Conservation (phyloP, 176 grass and related monocot genomes). For the Guadua angustifolia region DNA sequence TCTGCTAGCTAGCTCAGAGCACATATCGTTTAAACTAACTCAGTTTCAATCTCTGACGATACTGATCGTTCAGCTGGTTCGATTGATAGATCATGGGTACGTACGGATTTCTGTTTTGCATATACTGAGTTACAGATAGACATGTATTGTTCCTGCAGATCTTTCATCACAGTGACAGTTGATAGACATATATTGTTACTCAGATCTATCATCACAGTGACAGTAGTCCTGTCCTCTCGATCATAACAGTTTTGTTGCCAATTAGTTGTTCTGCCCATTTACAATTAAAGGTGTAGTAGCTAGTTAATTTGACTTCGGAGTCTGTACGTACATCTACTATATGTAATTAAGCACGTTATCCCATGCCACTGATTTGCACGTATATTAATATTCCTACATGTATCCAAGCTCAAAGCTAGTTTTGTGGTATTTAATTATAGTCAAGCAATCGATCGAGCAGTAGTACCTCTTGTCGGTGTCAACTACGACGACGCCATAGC, state of each 20-base stretch:
- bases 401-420: neutral
- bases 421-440: neutral
- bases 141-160: neutral
- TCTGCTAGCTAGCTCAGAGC: neutral
- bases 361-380: neutral
- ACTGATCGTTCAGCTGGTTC: neutral
- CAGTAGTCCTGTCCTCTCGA: too few species aligned
- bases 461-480: slow-evolving; percentile 72
- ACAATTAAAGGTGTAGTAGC: neutral
- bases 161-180: too few species aligned
- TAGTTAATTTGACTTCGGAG: neutral
- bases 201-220: neutral
- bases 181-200: too few species aligned
- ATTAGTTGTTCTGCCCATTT: neutral
- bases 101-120: neutral
- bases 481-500: slow-evolving; percentile 54
- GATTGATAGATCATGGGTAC: neutral
- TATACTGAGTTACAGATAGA: neutral
- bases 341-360: neutral
- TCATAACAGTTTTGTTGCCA: neutral
- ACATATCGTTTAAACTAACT: neutral
- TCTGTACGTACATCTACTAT: too few species aligned
- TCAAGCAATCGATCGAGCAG: neutral
- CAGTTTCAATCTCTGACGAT: neutral
- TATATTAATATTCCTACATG: neutral